Evolutionary conservation across 75 land plant species (phyloP).

Genomic region (Sequoiadendron giganteum): DNA sequence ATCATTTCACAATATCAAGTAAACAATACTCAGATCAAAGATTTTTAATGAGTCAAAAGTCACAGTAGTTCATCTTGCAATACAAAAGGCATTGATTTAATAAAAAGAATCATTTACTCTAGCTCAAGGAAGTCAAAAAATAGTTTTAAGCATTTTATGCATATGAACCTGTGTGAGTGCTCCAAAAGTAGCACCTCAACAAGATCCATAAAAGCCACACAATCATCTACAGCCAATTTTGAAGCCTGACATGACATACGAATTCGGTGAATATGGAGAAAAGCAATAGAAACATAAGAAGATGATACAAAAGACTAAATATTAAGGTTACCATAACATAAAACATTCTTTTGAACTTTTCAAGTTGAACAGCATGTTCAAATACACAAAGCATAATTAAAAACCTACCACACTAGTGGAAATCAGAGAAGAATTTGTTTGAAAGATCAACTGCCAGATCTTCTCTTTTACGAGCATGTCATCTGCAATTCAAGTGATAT

Average conservation of each 20-base stretch:
- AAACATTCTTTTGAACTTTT: neutral
- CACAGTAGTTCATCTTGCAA: neutral
- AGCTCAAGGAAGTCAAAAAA: neutral
- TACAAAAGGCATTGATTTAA: neutral
- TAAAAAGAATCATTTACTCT: neutral
- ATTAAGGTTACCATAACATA: neutral
- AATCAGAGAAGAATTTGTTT: conserved; percentile 66
- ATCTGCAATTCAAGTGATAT: conserved; percentile 37
- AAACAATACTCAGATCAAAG: neutral
- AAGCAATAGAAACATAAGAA: neutral
- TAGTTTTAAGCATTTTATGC: neutral
- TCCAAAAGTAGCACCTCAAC: conserved; percentile 75
- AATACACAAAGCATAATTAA: neutral
- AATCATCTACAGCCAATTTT: conserved; percentile 78
- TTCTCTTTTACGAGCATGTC: conserved; percentile 79
- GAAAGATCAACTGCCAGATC: conserved; percentile 71
- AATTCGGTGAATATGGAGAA: neutral
- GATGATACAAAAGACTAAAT: neutral
- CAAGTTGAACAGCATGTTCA: neutral
- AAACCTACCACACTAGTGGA: conserved; percentile 66
- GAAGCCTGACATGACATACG: conserved; percentile 43
- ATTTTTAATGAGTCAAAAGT: neutral
- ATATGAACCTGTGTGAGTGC: conserved; percentile 60
- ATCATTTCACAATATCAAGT: neutral
- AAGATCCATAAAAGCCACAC: conserved; percentile 72